A percentile compares a stretch with the other conserved stretches of the same genome.
These are phyloP conservation scores for Hydnum rufescens DNA, from an alignment of 768 basidiomycete genomes.

Conservation along the genomic window DNA sequence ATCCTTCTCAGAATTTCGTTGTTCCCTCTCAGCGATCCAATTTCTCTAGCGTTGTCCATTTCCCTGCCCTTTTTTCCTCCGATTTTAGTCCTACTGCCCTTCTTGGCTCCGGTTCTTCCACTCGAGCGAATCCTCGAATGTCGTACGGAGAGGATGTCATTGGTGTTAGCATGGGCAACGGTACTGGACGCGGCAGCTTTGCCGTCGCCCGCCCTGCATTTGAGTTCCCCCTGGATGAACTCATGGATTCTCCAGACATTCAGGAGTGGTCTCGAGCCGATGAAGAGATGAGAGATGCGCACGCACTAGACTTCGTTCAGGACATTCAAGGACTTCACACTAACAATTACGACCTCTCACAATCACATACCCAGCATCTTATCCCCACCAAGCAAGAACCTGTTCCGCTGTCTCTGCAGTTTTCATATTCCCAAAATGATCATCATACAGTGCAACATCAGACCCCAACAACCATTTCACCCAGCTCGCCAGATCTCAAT, in stretches of 20 bases:
- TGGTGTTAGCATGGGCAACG: not conserved
- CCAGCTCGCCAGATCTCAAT: not conserved
- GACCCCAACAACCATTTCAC: not conserved
- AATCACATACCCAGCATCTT: too few species aligned
- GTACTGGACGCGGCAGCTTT: constrained; percentile 20
- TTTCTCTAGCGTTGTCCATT: constrained; percentile 28
- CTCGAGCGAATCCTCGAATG: constrained; percentile 36
- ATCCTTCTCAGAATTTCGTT: too few species aligned
- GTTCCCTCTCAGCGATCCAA: constrained; percentile 1
- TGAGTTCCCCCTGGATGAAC: constrained; percentile 69
- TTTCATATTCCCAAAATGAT: too few species aligned
- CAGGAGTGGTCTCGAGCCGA: not conserved
- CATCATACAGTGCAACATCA: not conserved
- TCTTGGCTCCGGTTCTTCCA: constrained; percentile 45
- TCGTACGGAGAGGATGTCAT: constrained; percentile 57
- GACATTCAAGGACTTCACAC: not conserved
- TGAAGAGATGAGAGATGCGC: not conserved
- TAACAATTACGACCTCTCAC: too few species aligned
- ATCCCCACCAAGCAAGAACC: too few species aligned
- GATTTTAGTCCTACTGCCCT: constrained; percentile 66
- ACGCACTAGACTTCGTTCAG: not conserved
- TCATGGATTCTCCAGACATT: constrained; percentile 34
- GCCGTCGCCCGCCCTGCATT: constrained; percentile 60
- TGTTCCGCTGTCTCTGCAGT: too few species aligned
- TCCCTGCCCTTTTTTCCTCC: constrained; percentile 51